Evolutionary conservation across 2,329 filamentous ascomycete genomes (phyloP), one percentile per base, ranked within the genome.

Genomic region (Ophiostoma australiae): DNA sequence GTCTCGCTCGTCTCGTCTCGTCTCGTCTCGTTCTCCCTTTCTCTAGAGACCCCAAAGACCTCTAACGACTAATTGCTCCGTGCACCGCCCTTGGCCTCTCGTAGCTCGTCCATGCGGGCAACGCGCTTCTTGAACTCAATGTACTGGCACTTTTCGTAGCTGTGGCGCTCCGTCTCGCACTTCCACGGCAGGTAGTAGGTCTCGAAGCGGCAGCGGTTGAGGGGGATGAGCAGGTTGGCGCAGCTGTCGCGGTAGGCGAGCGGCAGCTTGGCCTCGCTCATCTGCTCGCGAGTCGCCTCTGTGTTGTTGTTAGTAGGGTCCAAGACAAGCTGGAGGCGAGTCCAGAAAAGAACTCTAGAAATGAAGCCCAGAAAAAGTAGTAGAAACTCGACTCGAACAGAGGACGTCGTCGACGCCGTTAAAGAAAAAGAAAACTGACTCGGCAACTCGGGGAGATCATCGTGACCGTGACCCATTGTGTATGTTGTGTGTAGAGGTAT

Each of bases 141-240:
- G 82, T 99, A 99, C 79, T 99, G 95, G 88, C 95, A 99, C 82
- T 98, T 98, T 81, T 99, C 95, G 86, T 99, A 99, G 78, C 90
- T 91, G 83, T 99, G 95, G 84, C 95, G 87, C 86, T 99, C 95
- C 81, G 93, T 89, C 95, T 92, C 89, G 82, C 95, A 99, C 86
- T 97, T 97, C 95, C 95, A 99, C 23, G 94, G 94, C 77, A 97
- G 83, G 81, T 97, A 99, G 84, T 91, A 98, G 74, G 93, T 91
- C 76, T 96, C 90, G 82, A 88, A 87, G 74, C 95, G 93, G 86
- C 95, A 99, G 78, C 91, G 91, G 84, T 99, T 99, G 76, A 99
- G 86, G 20, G 95, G 95, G 74, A 98, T 97, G 74, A 98, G 85
- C 67, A 99, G 90, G 82, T 95, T 89, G 74, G 94, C 95, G 84